Evolutionary conservation across 208 protist genomes (phyloP), one percentile per base, ranked within the genome.

Genomic region (Leptomonas seymouri): DNA sequence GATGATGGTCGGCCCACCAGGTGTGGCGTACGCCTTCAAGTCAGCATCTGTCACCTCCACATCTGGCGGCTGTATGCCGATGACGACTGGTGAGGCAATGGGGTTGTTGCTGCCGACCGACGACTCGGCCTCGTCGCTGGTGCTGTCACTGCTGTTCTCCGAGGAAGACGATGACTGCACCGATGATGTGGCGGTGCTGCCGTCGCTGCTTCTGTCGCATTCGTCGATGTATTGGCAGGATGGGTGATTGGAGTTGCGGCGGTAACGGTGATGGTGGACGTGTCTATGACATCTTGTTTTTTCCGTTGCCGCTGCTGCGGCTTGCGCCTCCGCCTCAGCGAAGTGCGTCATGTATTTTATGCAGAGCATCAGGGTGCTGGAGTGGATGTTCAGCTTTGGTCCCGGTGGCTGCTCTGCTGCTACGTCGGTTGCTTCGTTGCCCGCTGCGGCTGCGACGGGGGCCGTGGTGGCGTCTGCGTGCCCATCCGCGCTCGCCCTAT

Each of bases 271-370:
- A 44, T 51, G 23, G 15, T 41, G 60, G 9, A 21, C 18, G 23
- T 55, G 51, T 45, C 50, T 56, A 14, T 39, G 41, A 23, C 25
- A 11, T 28, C n/a, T 7, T 3, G 11, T 11, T 31, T 55, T 57
- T 0, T 16, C 31, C 16, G 50, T 21, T 9, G 65, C 23, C 11
- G 39, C 66, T 21, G 57, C 42, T 25, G n/a, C 30, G 18, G 64
- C 49, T 41, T 55, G 51, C 16, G 51, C 63, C 31, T 71, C 54
- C 18, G 45, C 64, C 58, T 71, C 69, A 0, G 76, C 76, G 30
- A 86, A 86, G 48, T 86, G 81, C 11, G 66, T 53, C 59, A 86
- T 74, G 69, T 82, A 86, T 31, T 48, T 46, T 39, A 86, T 77
- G 66, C 81, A 86, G 28, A 86, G 61, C 41, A 48, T 44, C 39